A percentile compares a stretch with the other conserved stretches of the same genome.
phyloP scores from a whole-genome alignment of 257 asterid genomes.

The Solanum dulcamara region DNA sequence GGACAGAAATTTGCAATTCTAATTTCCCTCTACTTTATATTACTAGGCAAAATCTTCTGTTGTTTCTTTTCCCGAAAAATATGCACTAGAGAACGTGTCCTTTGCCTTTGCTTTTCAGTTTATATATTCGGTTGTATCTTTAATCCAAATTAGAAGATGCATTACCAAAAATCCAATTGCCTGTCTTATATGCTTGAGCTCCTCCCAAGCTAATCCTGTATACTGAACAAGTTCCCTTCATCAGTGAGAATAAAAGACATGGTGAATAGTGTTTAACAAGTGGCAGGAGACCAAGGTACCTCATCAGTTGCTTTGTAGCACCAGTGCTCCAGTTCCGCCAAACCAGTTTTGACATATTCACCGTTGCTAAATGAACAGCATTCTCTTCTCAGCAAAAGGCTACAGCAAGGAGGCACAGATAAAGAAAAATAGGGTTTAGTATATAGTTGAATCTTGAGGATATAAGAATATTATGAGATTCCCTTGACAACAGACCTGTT shows the following conservation, averaged over 20 bases:
- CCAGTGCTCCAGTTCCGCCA: conserved; percentile 99
- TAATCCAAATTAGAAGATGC: not conserved
- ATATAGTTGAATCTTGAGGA: not conserved
- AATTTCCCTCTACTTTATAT: not conserved
- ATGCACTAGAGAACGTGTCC: not conserved
- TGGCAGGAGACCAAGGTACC: conserved; percentile 29
- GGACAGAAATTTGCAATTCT: not conserved
- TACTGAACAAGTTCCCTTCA: conserved; percentile 44
- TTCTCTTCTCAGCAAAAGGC: conserved; percentile 93
- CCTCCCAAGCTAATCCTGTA: conserved; percentile 98
- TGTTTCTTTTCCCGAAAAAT: not conserved
- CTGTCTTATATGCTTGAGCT: conserved; percentile 96
- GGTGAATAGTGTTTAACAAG: not conserved
- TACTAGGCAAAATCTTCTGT: not conserved
- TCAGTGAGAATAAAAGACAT: conserved; percentile 1
- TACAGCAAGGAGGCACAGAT: conserved; percentile 15
- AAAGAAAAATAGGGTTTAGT: not conserved
- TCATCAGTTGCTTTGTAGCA: conserved; percentile 98
- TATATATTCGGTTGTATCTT: not conserved
- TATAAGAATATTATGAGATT: not conserved
- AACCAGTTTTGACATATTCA: conserved; percentile 95
- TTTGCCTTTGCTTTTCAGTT: not conserved
- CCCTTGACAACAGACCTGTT: conserved; percentile 53
- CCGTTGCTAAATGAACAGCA: conserved; percentile 99
- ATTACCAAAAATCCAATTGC: conserved; percentile 98